These are phyloP conservation scores for Colletotrichum brevisporum DNA, from an alignment of 2,329 filamentous ascomycete genomes.

Conservation along the genomic window DNA sequence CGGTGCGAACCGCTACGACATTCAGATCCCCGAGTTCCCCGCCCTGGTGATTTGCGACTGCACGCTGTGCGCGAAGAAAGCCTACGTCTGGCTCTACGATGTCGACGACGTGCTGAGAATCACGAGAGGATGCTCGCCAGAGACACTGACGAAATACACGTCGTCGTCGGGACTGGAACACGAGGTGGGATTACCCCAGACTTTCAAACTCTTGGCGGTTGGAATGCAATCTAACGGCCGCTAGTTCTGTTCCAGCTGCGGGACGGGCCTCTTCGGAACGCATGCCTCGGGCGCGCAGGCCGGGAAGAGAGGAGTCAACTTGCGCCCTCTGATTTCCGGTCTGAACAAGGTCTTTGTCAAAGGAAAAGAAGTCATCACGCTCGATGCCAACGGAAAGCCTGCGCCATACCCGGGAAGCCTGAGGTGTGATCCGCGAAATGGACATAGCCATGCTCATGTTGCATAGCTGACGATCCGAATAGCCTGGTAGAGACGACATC, in stretches of 20 bases:
- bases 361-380: constrained; percentile 3
- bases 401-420: neutral
- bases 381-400: neutral
- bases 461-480: neutral
- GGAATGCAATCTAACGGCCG: neutral
- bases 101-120: constrained; percentile 27
- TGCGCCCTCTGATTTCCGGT: constrained; percentile 22
- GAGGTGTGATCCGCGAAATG: constrained; percentile 1
- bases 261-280: constrained; percentile 45
- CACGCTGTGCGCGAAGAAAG: constrained; percentile 47
- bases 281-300: constrained; percentile 44
- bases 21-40: constrained; percentile 34
- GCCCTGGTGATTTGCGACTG: constrained; percentile 43
- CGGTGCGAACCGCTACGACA: constrained; percentile 46
- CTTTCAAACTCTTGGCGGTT: neutral
- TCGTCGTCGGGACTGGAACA: constrained; percentile 34
- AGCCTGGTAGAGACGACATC: neutral
- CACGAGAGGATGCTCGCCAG: constrained; percentile 36
- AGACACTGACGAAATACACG: constrained; percentile 19
- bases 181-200: constrained; percentile 35
- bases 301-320: constrained; percentile 45
- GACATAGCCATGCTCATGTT: fast-evolving
- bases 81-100: constrained; percentile 46
- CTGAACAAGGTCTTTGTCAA: neutral
- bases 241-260: constrained; percentile 49